phyloP scores from a whole-genome alignment of 257 asterid species.

The Gentiana dahurica region DNA sequence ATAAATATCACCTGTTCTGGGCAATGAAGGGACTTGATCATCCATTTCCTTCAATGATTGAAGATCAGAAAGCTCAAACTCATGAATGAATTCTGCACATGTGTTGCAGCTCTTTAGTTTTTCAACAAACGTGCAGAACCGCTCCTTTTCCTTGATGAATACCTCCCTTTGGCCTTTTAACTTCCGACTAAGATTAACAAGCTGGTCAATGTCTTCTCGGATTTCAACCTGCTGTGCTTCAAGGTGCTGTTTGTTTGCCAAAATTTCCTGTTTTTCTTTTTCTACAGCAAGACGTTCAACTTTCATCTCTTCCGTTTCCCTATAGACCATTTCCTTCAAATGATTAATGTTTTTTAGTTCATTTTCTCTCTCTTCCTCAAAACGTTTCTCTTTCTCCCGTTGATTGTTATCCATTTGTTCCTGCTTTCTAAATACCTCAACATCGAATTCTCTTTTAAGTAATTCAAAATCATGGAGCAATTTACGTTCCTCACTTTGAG shows the following conservation, averaged over 20 bases:
- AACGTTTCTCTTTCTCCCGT: constrained; percentile 45
- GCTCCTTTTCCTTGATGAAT: constrained; percentile 73
- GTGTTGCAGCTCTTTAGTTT: constrained; percentile 54
- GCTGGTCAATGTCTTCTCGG: constrained; percentile 79
- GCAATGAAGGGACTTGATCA: constrained; percentile 56
- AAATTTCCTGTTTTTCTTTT: constrained; percentile 63
- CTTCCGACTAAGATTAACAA: constrained; percentile 69
- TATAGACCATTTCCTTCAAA: constrained; percentile 60
- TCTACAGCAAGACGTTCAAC: constrained; percentile 42
- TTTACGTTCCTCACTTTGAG: constrained; percentile 45
- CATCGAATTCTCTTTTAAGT: constrained; percentile 64
- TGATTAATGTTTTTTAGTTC: constrained; percentile 50
- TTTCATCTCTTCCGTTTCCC: constrained; percentile 90
- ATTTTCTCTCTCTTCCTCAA: constrained; percentile 52
- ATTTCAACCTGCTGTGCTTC: constrained; percentile 75
- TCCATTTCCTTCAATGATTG: constrained; percentile 40
- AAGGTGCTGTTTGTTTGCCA: constrained; percentile 55
- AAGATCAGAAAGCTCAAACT: constrained; percentile 69
- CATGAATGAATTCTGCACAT: constrained; percentile 64
- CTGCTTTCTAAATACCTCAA: constrained; percentile 46
- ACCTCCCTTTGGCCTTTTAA: constrained; percentile 84
- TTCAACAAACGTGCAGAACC: constrained; percentile 60
- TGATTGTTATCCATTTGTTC: constrained; percentile 65
- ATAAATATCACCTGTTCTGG: constrained; percentile 53
- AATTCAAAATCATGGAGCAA: constrained; percentile 56